Evolutionary conservation across 1,284 basidiomycete species (phyloP), one percentile per base, ranked within the genome.

Genomic region (Mrakiaceae sp.): DNA sequence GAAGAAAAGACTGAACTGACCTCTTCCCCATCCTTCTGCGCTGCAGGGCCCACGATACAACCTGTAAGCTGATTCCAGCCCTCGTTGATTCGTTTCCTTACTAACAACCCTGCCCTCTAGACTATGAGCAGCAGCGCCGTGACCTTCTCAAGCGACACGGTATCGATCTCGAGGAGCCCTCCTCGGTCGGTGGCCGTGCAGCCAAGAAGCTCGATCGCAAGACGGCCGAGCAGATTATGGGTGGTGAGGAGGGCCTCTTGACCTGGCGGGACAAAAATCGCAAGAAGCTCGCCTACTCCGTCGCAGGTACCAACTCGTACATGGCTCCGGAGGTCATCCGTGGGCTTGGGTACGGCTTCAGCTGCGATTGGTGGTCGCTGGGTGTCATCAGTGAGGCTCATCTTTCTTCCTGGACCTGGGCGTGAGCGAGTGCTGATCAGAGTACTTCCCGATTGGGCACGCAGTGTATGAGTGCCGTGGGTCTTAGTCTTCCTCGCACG

Each of bases 301-400:
- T 96, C 82, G 77, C 76, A 68, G 76, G 76, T 9, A 93, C 90
- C 2, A 93, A 93, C 77, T 91, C 88, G 55, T 93, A 93, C 76
- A 93, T 77, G 90, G 90, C 90, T 9, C 91, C 92, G 46, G 95
- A 98, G 75, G 94, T 98, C 52, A 90, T 98, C 70, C 84, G 92
- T 49, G 81, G 81, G 0, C 70, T 76, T 72, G 94, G 93, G 40
- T 98, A 98, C 76, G 86, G 89, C 58, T 94, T 90, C 76, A 88
- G 87, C 48, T 96, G 91, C 74, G 94, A 98, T 74, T 98, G 93
- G 93, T 98, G 95, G 94, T 92, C 89, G 74, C 81, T 97, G 58
- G 93, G 93, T 39, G 87, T 95, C 63, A 95, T 96, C 73, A 86
- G 91, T 60, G 61, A 67, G 55, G 66, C 55, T 40, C 55, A 60